Conservation (phyloP, 805 yeast genomes). For the Sugiyamaella lignohabitans region DNA sequence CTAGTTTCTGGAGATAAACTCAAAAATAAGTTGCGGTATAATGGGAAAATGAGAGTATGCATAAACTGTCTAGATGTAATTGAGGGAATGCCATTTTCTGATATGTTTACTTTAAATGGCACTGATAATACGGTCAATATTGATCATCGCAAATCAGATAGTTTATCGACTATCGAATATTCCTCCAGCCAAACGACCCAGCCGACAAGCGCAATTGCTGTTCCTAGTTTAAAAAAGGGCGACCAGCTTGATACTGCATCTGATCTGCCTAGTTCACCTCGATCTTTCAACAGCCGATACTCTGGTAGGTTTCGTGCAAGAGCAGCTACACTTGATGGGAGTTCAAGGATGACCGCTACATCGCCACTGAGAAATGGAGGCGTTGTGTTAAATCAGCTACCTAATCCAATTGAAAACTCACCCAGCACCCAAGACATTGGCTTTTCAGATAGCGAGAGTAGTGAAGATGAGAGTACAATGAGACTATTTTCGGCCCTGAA, state of each 20-base stretch:
- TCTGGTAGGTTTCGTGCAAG: conserved; percentile 10
- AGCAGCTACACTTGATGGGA: conserved; percentile 16
- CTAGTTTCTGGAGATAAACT: conserved; percentile 61
- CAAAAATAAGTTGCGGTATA: conserved; percentile 34
- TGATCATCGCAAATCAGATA: not conserved
- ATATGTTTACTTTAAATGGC: not conserved
- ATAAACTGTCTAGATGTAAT: conserved; percentile 58
- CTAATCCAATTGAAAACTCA: conserved; percentile 1
- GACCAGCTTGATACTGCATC: conserved; percentile 54
- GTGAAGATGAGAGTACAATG: conserved; percentile 22
- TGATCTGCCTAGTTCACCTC: conserved; percentile 2
- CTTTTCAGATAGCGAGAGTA: not conserved
- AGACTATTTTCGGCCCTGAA: conserved; percentile 19
- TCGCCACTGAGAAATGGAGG: conserved; percentile 1
- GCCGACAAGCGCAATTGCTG: conserved; percentile 68
- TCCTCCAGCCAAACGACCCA: conserved; percentile 31
- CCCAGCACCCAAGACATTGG: not conserved
- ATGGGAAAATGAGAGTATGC: conserved; percentile 73
- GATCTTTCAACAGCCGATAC: not conserved
- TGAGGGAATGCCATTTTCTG: conserved; percentile 45
- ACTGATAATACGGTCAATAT: not conserved
- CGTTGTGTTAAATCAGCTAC: conserved; percentile 2
- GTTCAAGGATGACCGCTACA: not conserved
- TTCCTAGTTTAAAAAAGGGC: conserved; percentile 74
- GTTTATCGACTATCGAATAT: conserved; percentile 16